Base-by-base conservation (phyloP, 345 rosid genomes). In the Viola odorata region DNA sequence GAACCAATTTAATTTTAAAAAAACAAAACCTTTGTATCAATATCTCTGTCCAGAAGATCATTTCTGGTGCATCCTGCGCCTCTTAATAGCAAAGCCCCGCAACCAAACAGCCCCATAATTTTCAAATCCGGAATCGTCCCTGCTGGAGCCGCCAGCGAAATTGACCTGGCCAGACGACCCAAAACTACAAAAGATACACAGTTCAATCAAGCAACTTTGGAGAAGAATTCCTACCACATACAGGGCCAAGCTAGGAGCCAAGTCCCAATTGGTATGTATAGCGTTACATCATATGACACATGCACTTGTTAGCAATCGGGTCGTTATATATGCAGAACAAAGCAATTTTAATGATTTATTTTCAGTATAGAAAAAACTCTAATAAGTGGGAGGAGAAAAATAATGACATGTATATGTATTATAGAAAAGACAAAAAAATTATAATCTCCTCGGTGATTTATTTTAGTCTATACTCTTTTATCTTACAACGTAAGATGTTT, bases 221-320 rank as follows among this genome's bases (percentile, higher is more conserved):
- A 38, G 12, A n/a, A n/a, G n/a, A n/a, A n/a, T n/a, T n/a, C 92
- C 52, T 74, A 89, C 96, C 97, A 92, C 85, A 89, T 82, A 74
- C 97, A 85, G 41, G 98, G 98, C 96, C 94, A 89, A 64, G 94
- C 84, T 44, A 92, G 91, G 53, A 92, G 68, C 98, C 97, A 92
- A 37, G 96, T 92, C 11, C 96, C 97, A 16, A 87, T 89, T 0
- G 96, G 95, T 72, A 82, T 89, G 75, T 91, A 91, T 15, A 91
- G 73, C 8, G n/a, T n/a, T n/a, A n/a, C n/a, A n/a, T n/a, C n/a
- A n/a, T n/a, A n/a, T n/a, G n/a, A n/a, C n/a, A n/a, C n/a, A n/a
- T n/a, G n/a, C n/a, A n/a, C n/a, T n/a, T n/a, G n/a, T n/a, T n/a
- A n/a, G n/a, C n/a, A n/a, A n/a, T n/a, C n/a, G n/a, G n/a, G n/a